Evolutionary conservation across 1,139 yeast species (phyloP).

Genomic region (Zygoascus sp.): DNA sequence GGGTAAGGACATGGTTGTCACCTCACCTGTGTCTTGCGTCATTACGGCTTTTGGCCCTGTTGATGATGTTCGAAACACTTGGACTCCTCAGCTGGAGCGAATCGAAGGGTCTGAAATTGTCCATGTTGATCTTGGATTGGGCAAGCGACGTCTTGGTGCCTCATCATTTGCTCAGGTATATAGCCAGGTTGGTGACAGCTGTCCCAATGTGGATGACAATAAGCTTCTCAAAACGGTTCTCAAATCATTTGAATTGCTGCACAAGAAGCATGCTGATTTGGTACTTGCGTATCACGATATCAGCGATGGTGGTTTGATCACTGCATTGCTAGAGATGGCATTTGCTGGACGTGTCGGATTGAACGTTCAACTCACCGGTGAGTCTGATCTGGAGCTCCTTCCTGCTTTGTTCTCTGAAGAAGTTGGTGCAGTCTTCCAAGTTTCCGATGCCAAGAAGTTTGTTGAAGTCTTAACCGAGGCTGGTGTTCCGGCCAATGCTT

Average conservation of each 20-base stretch:
- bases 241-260: conserved; percentile 64
- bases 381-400: conserved; percentile 27
- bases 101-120: conserved; percentile 56
- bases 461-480: conserved; percentile 48
- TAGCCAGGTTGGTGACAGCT: conserved; percentile 73
- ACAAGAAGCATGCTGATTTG: conserved; percentile 48
- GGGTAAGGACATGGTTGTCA: conserved; percentile 74
- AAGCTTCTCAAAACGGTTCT: conserved; percentile 62
- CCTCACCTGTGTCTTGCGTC: conserved; percentile 90
- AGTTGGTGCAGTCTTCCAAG: conserved; percentile 94
- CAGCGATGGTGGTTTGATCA: conserved; percentile 93
- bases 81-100: conserved; percentile 83
- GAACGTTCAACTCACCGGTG: conserved; percentile 37
- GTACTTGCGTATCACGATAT: conserved; percentile 93
- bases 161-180: conserved; percentile 94
- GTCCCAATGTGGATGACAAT: conserved; percentile 72
- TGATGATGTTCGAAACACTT: conserved; percentile 74
- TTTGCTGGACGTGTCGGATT: conserved; percentile 93
- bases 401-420: conserved; percentile 75
- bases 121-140: conserved; percentile 72
- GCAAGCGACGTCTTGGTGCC: conserved; percentile 65
- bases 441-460: conserved; percentile 56
- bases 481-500: conserved; percentile 54
- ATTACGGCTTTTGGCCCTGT: conserved; percentile 93
- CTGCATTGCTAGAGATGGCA: conserved; percentile 89